Percentiles rank a stretch among this genome's conserved stretches.
Conservation (phyloP, 306 rosid genomes). For the Acacia acuminata region DNA sequence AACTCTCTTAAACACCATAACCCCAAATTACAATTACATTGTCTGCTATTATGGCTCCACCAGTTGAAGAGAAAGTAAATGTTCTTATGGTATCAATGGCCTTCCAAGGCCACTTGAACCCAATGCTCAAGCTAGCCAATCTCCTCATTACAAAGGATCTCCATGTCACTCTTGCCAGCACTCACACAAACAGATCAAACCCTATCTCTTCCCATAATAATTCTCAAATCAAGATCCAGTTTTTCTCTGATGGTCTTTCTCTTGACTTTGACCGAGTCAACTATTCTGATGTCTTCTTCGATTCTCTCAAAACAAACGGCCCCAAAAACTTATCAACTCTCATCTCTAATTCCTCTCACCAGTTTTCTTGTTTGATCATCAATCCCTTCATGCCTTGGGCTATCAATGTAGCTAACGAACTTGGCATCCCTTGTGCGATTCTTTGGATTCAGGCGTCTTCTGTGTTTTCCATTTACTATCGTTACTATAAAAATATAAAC, state of each 20-base stretch:
- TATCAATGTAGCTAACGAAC: constrained; percentile 31
- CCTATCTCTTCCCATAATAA: background rate
- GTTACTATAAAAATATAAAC: constrained; percentile 8
- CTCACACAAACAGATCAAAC: constrained; percentile 1
- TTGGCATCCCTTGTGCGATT: constrained; percentile 39
- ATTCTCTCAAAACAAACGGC: constrained; percentile 25
- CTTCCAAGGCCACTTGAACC: constrained; percentile 47
- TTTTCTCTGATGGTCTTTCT: constrained; percentile 55
- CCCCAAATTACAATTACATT: background rate
- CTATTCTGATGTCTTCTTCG: background rate
- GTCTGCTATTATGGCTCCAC: background rate
- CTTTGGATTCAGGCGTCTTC: constrained; percentile 54
- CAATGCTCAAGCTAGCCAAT: constrained; percentile 36
- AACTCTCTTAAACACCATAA: background rate
- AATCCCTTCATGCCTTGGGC: constrained; percentile 49
- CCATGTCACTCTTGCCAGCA: constrained; percentile 35
- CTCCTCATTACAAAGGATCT: constrained; percentile 39
- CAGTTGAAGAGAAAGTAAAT: background rate
- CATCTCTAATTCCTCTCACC: background rate
- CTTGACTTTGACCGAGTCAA: constrained; percentile 36
- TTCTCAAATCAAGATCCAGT: constrained; percentile 20
- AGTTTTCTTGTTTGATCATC: constrained; percentile 36
- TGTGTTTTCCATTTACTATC: constrained; percentile 38
- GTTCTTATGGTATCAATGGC: constrained; percentile 33
- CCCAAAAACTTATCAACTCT: constrained; percentile 36